Evolutionary conservation across 768 basidiomycete species (phyloP), one percentile per base, ranked within the genome.

Genomic region (Calocybe gangraenosa): DNA sequence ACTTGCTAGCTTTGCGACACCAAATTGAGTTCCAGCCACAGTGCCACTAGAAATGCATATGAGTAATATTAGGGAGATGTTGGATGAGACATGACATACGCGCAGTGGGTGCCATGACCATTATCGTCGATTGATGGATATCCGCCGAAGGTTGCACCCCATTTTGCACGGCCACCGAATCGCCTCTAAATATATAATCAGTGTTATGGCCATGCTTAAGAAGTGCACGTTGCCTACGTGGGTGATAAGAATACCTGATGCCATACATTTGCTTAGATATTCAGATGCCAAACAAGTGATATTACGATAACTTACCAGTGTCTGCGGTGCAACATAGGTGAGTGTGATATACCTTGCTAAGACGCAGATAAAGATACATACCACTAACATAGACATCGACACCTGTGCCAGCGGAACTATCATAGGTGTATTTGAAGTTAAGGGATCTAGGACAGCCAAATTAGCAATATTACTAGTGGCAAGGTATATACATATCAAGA

Each of bases 21-120:
- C 67, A 45, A 53, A 70, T 21, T 52, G 54, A 3, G 47, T 55
- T n/a, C 68, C 66, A 22, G 56, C 67, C 13, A 56, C 60, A 38
- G 62, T 66, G 18, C 66, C 69, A 17, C 61, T 63, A 21, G 28
- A 18, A 7, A 19, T 6, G 25, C 25, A 36, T 3, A 40, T 40
- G 14, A 22, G 9, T 3, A 39, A n/a, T 19, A 37, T 15, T 18
- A n/a, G 7, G n/a, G 7, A 40, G 19, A 33, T 37, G n/a, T 8
- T 10, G 44, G 23, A 3, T 3, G n/a, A 6, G 33, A 11, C 3
- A 7, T 23, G 7, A 56, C 64, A 37, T 49, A 65, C 64, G 67
- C 62, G 49, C 40, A 51, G 51, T 70, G 69, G 15, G 71, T 69
- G 19, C 70, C 71, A 43, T 71, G 69, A n/a, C 71, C 71, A 49